Evolutionary conservation across 2,329 filamentous ascomycete genomes (phyloP).

Genomic region (Fusarium tupiense): DNA sequence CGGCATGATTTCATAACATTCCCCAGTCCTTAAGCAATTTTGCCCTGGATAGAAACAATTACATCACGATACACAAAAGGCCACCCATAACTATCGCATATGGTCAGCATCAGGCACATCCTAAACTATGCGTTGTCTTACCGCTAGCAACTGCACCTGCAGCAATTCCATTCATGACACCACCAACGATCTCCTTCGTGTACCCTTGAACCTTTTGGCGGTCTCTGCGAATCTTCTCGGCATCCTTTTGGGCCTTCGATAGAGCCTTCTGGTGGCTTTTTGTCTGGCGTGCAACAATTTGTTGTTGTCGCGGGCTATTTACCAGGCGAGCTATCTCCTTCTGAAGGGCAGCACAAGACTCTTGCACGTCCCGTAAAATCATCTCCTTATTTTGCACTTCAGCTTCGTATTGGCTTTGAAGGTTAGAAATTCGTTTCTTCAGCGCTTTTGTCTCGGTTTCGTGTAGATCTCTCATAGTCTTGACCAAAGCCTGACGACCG

Average conservation of each 20-base stretch:
- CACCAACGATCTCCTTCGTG: background rate
- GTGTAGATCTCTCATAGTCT: background rate
- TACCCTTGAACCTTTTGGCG: background rate
- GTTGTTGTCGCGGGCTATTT: background rate
- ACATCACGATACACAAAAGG: background rate
- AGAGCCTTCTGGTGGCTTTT: background rate
- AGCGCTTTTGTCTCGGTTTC: background rate
- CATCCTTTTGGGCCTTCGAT: background rate
- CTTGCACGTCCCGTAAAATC: background rate
- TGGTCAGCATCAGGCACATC: background rate
- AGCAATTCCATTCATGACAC: background rate
- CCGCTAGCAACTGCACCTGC: background rate
- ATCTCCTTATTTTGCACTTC: background rate
- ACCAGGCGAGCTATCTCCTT: background rate
- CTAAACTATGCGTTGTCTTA: background rate
- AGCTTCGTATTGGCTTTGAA: background rate
- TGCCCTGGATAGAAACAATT: no score
- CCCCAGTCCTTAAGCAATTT: accelerated
- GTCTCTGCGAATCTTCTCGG: background rate
- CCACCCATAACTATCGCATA: background rate
- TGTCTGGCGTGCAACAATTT: background rate
- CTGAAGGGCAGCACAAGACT: background rate
- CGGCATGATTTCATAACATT: accelerated
- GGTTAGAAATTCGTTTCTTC: background rate
- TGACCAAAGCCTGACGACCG: background rate